Evolutionary conservation across 768 basidiomycete species (phyloP).

Genomic region (Cyclocybe cylindracea): DNA sequence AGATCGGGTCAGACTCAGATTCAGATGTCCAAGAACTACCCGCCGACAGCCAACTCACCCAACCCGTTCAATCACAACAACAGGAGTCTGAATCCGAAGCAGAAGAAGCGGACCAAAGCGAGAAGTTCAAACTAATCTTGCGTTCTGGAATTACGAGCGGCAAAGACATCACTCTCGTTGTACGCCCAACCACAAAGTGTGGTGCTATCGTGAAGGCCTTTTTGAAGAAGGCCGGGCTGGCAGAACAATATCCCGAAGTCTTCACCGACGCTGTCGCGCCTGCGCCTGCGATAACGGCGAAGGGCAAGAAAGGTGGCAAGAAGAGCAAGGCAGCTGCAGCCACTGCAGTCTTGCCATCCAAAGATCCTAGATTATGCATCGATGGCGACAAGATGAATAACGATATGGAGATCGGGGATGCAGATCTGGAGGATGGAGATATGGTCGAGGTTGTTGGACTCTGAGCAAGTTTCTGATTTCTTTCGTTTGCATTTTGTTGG

Average conservation of each 20-base stretch:
- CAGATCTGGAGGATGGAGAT: conserved; percentile 80
- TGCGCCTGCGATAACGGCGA: conserved; percentile 16
- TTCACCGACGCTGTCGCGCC: conserved; percentile 22
- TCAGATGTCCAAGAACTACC: conserved; percentile 10
- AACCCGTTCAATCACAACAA: conserved; percentile 17
- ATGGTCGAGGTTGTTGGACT: conserved; percentile 73
- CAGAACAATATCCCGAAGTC: conserved; percentile 48
- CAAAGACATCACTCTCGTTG: conserved; percentile 63
- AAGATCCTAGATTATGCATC: conserved; percentile 54
- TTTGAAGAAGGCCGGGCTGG: conserved; percentile 65
- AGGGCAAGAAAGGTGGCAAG: conserved; percentile 22
- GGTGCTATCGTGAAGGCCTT: conserved; percentile 76
- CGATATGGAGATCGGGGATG: conserved; percentile 58
- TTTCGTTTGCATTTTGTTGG: background rate
- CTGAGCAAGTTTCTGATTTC: conserved; percentile 19
- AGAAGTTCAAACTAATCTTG: conserved; percentile 66
- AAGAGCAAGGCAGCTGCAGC: conserved; percentile 28
- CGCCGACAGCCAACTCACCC: conserved; percentile 6
- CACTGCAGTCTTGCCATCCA: conserved; percentile 20
- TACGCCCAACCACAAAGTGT: conserved; percentile 75
- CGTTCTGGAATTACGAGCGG: conserved; percentile 52
- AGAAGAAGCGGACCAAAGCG: conserved; percentile 30
- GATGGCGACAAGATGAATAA: conserved; percentile 76
- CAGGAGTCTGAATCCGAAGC: conserved; percentile 43
- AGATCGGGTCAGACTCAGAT: conserved; percentile 27